phyloP scores from a whole-genome alignment of 805 yeast species.

The Torulaspora delbrueckii region DNA sequence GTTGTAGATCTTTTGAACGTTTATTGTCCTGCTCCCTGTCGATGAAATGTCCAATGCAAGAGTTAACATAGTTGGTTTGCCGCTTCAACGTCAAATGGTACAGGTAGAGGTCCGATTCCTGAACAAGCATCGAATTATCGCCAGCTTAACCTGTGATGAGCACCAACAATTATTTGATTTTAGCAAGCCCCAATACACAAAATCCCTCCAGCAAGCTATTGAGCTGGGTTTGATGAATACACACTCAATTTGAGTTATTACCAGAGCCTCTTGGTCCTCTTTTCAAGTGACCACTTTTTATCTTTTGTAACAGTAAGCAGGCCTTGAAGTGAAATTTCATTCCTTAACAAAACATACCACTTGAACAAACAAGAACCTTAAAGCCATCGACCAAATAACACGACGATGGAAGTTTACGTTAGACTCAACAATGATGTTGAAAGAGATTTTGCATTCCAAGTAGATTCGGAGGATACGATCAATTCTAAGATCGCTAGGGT shows the following conservation, averaged over 20 bases:
- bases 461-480: constrained; percentile 56
- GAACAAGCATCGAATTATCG: constrained; percentile 14
- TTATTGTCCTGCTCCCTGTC: constrained; percentile 25
- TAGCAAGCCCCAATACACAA: background rate
- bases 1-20: constrained; percentile 20
- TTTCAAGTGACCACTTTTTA: background rate
- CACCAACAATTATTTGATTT: background rate
- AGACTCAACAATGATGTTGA: constrained; percentile 83
- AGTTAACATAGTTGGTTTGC: constrained; percentile 48
- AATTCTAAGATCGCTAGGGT: constrained; percentile 50
- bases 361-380: background rate
- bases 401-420: constrained; percentile 45
- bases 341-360: constrained; percentile 4
- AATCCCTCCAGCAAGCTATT: background rate
- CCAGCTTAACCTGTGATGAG: background rate
- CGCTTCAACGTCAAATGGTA: constrained; percentile 68
- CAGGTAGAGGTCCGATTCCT: constrained; percentile 38
- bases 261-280: background rate
- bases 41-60: constrained; percentile 66
- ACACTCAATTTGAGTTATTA: background rate
- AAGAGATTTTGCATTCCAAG: constrained; percentile 83
- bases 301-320: background rate
- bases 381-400: background rate
- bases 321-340: background rate
- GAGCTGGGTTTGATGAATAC: background rate